Base-by-base conservation (phyloP, 2,329 filamentous ascomycete genomes). In the Colletotrichum agaves region DNA sequence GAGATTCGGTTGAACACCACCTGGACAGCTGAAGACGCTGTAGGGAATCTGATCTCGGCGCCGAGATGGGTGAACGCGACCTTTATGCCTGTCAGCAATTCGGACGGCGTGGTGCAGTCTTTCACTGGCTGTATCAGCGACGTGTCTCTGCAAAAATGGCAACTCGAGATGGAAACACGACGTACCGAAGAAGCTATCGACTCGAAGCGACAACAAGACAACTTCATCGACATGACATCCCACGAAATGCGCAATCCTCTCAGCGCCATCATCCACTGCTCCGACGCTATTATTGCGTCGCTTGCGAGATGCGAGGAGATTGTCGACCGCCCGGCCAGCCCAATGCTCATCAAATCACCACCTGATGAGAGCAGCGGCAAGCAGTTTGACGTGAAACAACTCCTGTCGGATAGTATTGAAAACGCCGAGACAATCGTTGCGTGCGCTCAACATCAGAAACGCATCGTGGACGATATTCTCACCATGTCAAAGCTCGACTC, bases 381-480 rank as follows among this genome's bases (percentile, higher is more conserved):
- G 13, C 66, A 64, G 5, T 63, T 62, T n/a, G 67, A 69, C 11
- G 74, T 80, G 15, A 75, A 75, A 7, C 75, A 82, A 21, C 78
- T 90, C 21, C 75, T 92, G 3, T 80, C 82, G 7, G 87, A 85
- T 72, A 90, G 89, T 66, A 86, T 92, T 52, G 91, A 94, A 71
- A 91, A 91, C 15, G 90, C 91, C 3, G 90, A 94, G 74, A 94
- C 91, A 0, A 94, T 96, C 69, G 87, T 90, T 27, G 85, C 92
- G 10, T 95, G 92, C 72, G 90, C 92, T 1, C 89, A 93, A 72
- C 92, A 95, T 77, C 92, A 95, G 75, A 94, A 94, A 77, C 82
- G 89, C 8, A 92, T 93, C 49, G 89, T 93, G n/a, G 90, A 93
- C 73, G 90, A 93, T 73, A 90, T 93, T 27, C 79, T 93, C 43